Conservation (phyloP, 495 filamentous ascomycete genomes). For the Annulohypoxylon nitens region DNA sequence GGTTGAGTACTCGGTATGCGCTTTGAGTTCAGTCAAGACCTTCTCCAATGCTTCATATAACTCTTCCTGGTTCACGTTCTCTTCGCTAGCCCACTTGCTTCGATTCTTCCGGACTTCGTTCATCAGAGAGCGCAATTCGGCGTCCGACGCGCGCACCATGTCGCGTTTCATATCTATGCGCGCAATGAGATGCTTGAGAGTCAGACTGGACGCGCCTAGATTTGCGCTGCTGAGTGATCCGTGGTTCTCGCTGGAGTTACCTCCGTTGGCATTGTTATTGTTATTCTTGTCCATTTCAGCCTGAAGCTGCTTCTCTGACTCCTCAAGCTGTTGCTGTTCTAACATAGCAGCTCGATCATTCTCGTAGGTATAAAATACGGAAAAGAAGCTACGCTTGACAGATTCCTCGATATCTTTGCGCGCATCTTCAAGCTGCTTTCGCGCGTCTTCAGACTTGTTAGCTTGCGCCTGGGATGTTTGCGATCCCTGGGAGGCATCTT, state of each 20-base stretch:
- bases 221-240: slow-evolving; percentile 93
- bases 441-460: slow-evolving; percentile 83
- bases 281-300: slow-evolving; percentile 85
- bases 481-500: slow-evolving; percentile 50
- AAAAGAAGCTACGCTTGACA: slow-evolving; percentile 89
- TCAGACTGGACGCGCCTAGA: slow-evolving; percentile 95
- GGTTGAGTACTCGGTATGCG: slow-evolving; percentile 94
- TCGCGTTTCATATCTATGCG: slow-evolving; percentile 92
- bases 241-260: slow-evolving; percentile 68
- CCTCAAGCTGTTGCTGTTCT: slow-evolving; percentile 96
- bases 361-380: slow-evolving; percentile 93
- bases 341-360: slow-evolving; percentile 96
- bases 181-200: slow-evolving; percentile 94
- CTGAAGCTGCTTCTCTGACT: slow-evolving; percentile 94
- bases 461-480: slow-evolving; percentile 62
- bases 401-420: slow-evolving; percentile 94
- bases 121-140: slow-evolving; percentile 90
- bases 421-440: slow-evolving; percentile 92
- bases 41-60: slow-evolving; percentile 97
- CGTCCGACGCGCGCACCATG: slow-evolving; percentile 88
- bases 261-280: slow-evolving; percentile 61
- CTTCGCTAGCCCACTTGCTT: slow-evolving; percentile 98
- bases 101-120: slow-evolving; percentile 97
- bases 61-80: slow-evolving; percentile 96
- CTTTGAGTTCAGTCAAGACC: slow-evolving; percentile 94